Percentiles rank a stretch among this genome's conserved stretches.
These are phyloP conservation scores for Leccinum sublutescens DNA, from an alignment of 768 basidiomycete species.

Conservation along the genomic window DNA sequence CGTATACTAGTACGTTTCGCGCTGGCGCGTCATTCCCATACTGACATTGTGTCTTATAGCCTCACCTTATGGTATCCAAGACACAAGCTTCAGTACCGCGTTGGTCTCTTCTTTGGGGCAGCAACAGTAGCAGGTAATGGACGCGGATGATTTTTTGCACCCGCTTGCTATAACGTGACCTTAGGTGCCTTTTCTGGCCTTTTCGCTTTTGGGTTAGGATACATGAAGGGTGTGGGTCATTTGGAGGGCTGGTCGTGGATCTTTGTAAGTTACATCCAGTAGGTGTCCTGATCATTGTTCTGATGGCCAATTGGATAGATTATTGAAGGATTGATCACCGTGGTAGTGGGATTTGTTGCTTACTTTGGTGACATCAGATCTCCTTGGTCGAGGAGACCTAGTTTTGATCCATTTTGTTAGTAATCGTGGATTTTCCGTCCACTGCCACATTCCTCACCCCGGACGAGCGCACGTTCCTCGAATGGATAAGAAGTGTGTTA, in stretches of 20 bases:
- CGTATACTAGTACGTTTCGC: conserved; percentile 57
- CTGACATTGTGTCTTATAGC: conserved; percentile 28
- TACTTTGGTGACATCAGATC: conserved; percentile 41
- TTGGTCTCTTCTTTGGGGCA: conserved; percentile 64
- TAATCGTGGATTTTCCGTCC: conserved; percentile 52
- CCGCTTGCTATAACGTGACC: neutral
- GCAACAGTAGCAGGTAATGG: conserved; percentile 53
- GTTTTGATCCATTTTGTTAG: conserved; percentile 27
- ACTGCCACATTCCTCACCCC: conserved; percentile 17
- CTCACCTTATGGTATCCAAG: conserved; percentile 70
- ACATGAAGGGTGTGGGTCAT: conserved; percentile 47
- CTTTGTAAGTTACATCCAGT: conserved; percentile 41
- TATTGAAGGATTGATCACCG: conserved; percentile 51
- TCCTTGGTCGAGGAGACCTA: neutral
- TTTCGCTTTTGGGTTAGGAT: conserved; percentile 53
- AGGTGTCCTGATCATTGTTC: neutral
- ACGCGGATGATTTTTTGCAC: neutral
- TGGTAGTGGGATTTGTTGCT: conserved; percentile 52
- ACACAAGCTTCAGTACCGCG: conserved; percentile 55
- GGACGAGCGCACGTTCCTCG: conserved; percentile 17
- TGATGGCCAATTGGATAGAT: conserved; percentile 4
- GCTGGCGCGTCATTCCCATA: no score
- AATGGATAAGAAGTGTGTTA: conserved; percentile 19
- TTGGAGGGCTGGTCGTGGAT: conserved; percentile 67
- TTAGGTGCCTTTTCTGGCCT: conserved; percentile 56